These are phyloP conservation scores for Aspergillus biplanus DNA, from an alignment of 495 filamentous ascomycete genomes.

Conservation along the genomic window DNA sequence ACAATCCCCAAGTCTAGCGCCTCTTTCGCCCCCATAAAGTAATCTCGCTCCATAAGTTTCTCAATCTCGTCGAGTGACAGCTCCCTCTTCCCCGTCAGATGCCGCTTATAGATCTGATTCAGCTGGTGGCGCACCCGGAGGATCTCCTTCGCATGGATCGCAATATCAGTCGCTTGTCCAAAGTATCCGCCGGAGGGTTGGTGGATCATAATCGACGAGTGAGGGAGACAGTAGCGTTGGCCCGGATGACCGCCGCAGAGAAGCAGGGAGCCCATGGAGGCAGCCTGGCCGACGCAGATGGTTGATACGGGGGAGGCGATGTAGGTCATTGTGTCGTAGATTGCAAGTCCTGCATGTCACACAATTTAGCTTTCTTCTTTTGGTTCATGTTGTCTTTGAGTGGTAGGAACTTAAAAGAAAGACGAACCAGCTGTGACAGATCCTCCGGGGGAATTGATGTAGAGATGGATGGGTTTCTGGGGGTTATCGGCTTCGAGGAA, in stretches of 20 bases:
- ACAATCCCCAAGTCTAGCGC: constrained; percentile 88
- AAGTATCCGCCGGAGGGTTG: constrained; percentile 91
- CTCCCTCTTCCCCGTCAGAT: constrained; percentile 73
- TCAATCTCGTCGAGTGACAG: constrained; percentile 80
- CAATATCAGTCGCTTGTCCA: constrained; percentile 89
- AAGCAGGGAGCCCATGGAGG: constrained; percentile 90
- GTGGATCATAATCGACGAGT: constrained; percentile 94
- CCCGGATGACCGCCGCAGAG: constrained; percentile 85
- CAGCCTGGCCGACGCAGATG: constrained; percentile 93
- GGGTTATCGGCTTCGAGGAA: constrained; percentile 98
- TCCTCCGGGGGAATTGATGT: constrained; percentile 96
- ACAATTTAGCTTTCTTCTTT: background rate
- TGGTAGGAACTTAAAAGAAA: background rate
- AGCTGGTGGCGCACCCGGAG: constrained; percentile 80
- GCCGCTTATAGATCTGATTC: constrained; percentile 85
- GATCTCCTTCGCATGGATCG: constrained; percentile 97
- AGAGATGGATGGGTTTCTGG: constrained; percentile 90
- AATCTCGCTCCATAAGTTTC: constrained; percentile 94
- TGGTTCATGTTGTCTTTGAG: background rate
- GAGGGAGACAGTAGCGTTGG: constrained; percentile 85
- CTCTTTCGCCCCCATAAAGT: constrained; percentile 87
- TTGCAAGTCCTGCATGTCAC: constrained; percentile 68
- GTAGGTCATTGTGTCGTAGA: constrained; percentile 99
- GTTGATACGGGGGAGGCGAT: constrained; percentile 90
- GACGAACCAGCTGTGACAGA: constrained; percentile 79